Base-by-base conservation (phyloP, 2,329 filamentous ascomycete genomes). In the Exophiala lecanii-corni region DNA sequence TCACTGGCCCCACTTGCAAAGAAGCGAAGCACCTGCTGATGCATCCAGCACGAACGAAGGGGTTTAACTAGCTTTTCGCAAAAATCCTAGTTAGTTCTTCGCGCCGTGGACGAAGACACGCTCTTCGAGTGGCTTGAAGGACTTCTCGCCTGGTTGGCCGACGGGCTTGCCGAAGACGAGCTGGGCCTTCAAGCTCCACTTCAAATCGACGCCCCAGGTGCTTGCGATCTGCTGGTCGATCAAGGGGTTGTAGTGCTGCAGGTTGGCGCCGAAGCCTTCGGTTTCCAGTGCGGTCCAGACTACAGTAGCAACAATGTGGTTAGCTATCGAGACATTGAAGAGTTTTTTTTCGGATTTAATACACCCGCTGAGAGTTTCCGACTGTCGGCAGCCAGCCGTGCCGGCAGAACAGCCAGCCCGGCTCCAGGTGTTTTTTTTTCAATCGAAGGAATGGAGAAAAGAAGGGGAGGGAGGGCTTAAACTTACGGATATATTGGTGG, bases 181-280 rank as follows among this genome's bases (percentile, higher is more conserved):
- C 75, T 94, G 87, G 17, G 85, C 82, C 60, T 82, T 79, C 53
- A 94, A 76, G 60, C 78, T 78, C 88, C 89, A 95, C 57, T 76
- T 75, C 13, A 68, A 59, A 32, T 86, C 84, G 21, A 94, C 57
- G 44, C 75, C 74, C 84, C 86, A 95, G 56, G 79, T 70, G 50
- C 71, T 71, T 33, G 75, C 68, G 40, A 89, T 83, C 69, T 81
- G 79, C 53, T 75, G 73, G 68, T 94, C 84, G 56, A 94, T 79
- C 45, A 95, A 67, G 15, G 88, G 88, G 76, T 88, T 92, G 75
- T 94, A 94, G 72, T 95, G 89, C 75, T 95, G 89, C 40, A 95
- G 75, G 74, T 89, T 94, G 62, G 83, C 85, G 54, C 88, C 88
- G 43, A 94, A 78, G 20, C 89, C 88, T 63, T 92, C 87, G 48